Conservation (phyloP, 2,329 filamentous ascomycete species). For the Drechmeria coniospora region DNA sequence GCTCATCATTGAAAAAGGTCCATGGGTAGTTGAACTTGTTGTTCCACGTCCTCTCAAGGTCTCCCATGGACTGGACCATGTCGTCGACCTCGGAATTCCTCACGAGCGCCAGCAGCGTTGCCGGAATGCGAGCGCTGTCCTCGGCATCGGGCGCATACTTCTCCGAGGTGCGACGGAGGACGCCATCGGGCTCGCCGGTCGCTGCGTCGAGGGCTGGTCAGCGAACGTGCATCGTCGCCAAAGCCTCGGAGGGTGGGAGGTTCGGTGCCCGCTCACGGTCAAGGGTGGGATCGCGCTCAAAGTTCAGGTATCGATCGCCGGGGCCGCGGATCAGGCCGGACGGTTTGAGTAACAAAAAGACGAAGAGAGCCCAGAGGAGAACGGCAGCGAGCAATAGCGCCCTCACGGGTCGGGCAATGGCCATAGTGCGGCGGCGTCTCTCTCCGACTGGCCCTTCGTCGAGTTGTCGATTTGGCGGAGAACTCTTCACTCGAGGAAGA, state of each 20-base stretch:
- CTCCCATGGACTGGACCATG: slow-evolving; percentile 76
- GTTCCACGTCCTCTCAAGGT: slow-evolving; percentile 93
- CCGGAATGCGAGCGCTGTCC: slow-evolving; percentile 75
- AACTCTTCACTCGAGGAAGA: too few relatives aligned
- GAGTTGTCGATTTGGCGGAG: background rate
- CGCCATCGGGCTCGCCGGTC: slow-evolving; percentile 68
- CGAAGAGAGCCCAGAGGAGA: slow-evolving; percentile 61
- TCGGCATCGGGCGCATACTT: slow-evolving; percentile 64
- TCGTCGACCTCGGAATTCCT: slow-evolving; percentile 78
- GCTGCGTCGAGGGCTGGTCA: slow-evolving; percentile 31
- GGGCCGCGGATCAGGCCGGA: slow-evolving; percentile 28
- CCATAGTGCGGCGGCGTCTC: slow-evolving; percentile 39
- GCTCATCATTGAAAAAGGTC: slow-evolving; percentile 97
- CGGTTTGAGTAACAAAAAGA: slow-evolving; percentile 58
- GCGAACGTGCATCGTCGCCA: too few relatives aligned
- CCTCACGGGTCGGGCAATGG: slow-evolving; percentile 71
- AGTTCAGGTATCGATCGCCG: slow-evolving; percentile 33
- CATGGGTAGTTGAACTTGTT: slow-evolving; percentile 98
- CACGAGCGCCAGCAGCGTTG: slow-evolving; percentile 80
- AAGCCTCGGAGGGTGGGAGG: too few relatives aligned
- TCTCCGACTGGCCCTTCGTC: background rate
- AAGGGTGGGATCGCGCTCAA: slow-evolving; percentile 68
- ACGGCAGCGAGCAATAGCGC: slow-evolving; percentile 58
- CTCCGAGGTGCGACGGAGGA: slow-evolving; percentile 55
- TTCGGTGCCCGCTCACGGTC: slow-evolving; percentile 48